A percentile compares a stretch with the other conserved stretches of the same genome.
phyloP scores from a whole-genome alignment of 1,139 yeast genomes.

The Entelexis paramagnoliae region DNA sequence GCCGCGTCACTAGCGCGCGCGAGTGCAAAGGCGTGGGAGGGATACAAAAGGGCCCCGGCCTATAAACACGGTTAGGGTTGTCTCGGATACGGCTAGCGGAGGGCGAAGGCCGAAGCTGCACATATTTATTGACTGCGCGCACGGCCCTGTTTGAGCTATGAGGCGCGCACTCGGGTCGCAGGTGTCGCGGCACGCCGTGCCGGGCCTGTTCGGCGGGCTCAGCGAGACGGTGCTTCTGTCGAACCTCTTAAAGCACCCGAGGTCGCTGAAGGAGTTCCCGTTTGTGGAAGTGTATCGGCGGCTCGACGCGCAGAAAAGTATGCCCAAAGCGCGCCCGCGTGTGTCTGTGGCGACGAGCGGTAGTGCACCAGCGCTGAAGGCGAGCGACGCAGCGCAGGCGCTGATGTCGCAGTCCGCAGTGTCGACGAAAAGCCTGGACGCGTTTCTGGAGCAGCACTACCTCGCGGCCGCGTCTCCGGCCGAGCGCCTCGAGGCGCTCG shows the following conservation, averaged over 20 bases:
- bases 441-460: constrained; percentile 14
- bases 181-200: not conserved
- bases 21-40: not conserved
- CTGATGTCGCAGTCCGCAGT: constrained; percentile 20
- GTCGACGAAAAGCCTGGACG: constrained; percentile 18
- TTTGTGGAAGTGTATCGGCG: constrained; percentile 8
- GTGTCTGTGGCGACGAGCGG: not conserved
- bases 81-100: not conserved
- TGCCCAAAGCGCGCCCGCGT: not conserved
- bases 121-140: not conserved
- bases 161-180: not conserved
- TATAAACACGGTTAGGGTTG: not conserved
- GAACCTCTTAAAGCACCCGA: constrained; percentile 7
- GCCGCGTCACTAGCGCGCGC: not conserved
- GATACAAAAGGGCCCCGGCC: not conserved
- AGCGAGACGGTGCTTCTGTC: constrained; percentile 9
- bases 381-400: constrained; percentile 9
- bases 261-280: constrained; percentile 6
- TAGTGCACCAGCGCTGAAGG: not conserved
- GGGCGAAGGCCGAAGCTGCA: not conserved
- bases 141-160: not conserved
- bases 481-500: constrained; percentile 15
- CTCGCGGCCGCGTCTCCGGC: constrained; percentile 11
- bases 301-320: not conserved
- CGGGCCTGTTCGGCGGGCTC: constrained; percentile 4